These are phyloP conservation scores for Penicillium sp. DNA, from an alignment of 2,329 filamentous ascomycete genomes.

Conservation along the genomic window DNA sequence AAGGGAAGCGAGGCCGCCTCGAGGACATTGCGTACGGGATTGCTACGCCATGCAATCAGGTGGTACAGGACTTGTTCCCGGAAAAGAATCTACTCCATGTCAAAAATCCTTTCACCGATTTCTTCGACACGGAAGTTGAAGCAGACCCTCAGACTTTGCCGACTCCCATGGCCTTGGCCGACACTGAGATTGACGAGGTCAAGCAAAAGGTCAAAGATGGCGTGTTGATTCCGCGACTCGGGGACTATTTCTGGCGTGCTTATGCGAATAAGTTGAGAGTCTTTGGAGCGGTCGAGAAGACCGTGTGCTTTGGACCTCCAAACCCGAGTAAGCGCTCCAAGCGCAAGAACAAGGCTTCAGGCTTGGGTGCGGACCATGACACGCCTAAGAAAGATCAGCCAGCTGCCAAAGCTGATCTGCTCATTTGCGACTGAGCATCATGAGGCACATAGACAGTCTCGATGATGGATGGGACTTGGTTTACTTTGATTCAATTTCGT, in stretches of 20 bases:
- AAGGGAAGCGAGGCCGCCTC: not conserved
- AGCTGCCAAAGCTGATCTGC: too few species aligned
- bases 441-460: too few species aligned
- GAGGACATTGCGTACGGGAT: not conserved
- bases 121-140: not conserved
- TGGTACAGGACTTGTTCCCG: conserved; percentile 1
- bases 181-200: conserved; percentile 10
- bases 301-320: conserved; percentile 26
- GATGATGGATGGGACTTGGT: too few species aligned
- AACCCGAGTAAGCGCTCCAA: not conserved
- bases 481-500: too few species aligned
- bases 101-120: not conserved
- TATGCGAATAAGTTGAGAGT: conserved; percentile 56
- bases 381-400: not conserved
- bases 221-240: conserved; percentile 48
- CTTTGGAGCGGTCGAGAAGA: conserved; percentile 53
- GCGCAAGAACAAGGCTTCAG: not conserved
- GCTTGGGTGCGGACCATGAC: not conserved
- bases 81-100: not conserved
- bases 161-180: not conserved
- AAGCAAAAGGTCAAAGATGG: conserved; percentile 27
- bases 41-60: not conserved
- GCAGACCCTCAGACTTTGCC: not conserved
- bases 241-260: conserved; percentile 50
- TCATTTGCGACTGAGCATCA: not conserved